A percentile compares a stretch with the other conserved stretches of the same genome.
Evolutionary conservation across 2,329 filamentous ascomycete species (phyloP).

Genomic region (Epichloe scottii): DNA sequence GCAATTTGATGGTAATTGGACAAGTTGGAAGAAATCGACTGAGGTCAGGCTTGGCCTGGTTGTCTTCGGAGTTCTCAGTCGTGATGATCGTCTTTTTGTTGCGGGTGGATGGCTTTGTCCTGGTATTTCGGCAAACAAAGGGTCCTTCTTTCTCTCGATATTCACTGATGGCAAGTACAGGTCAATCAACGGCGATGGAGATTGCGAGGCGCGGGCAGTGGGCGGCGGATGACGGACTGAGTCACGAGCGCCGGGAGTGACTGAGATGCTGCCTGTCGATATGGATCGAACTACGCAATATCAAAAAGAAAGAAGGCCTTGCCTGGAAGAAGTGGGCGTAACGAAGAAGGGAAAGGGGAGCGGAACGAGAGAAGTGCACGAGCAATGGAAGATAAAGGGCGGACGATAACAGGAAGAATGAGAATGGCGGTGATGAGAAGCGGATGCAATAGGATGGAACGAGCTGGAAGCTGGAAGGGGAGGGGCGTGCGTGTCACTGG

Average conservation of each 20-base stretch:
- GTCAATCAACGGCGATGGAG: conserved; percentile 11
- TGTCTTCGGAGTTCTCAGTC: neutral
- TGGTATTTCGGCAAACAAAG: conserved; percentile 1
- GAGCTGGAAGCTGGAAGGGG: conserved; percentile 18
- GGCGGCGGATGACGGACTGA: conserved; percentile 8
- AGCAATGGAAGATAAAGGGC: conserved; percentile 20
- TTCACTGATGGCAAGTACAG: conserved; percentile 3
- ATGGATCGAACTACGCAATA: conserved; percentile 15
- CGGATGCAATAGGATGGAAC: conserved; percentile 9
- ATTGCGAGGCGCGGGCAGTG: conserved; percentile 12
- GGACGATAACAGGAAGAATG: conserved; percentile 17
- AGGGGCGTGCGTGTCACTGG: conserved; percentile 15
- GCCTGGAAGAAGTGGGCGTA: conserved; percentile 12
- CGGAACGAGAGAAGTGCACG: conserved; percentile 16
- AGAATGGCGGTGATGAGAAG: conserved; percentile 23
- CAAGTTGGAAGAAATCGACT: neutral
- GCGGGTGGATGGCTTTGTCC: neutral
- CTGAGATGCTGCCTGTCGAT: neutral
- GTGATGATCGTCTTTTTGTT: neutral
- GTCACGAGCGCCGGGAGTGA: neutral
- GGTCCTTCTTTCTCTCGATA: conserved; percentile 22
- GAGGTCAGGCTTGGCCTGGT: neutral
- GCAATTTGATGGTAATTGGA: neutral
- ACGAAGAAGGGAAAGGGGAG: conserved; percentile 9
- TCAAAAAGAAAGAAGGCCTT: conserved; percentile 25